These are phyloP conservation scores for Zizania palustris DNA, from an alignment of 202 grass and related monocot genomes.

Conservation along the genomic window DNA sequence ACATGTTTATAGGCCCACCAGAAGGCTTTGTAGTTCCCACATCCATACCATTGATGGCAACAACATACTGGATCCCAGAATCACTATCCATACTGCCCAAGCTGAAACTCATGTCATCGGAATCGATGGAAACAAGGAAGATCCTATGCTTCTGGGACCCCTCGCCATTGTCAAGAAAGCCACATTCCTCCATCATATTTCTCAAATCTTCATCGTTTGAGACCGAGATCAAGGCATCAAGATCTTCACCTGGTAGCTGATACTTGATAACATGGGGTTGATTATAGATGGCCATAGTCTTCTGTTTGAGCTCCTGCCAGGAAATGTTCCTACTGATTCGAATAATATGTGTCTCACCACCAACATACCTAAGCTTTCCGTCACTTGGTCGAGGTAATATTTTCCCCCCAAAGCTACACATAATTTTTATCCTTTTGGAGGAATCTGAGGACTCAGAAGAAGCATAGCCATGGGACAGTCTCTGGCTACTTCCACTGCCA, in stretches of 20 bases:
- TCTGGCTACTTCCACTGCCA: constrained; percentile 53
- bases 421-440: constrained; percentile 71
- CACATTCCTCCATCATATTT: constrained; percentile 98
- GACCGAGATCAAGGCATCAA: constrained; percentile 91
- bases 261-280: constrained; percentile 87
- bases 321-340: constrained; percentile 73
- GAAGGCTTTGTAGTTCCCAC: constrained; percentile 52
- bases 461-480: constrained; percentile 58
- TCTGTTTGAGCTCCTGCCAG: constrained; percentile 82
- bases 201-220: constrained; percentile 92
- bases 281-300: constrained; percentile 69
- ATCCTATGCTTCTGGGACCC: constrained; percentile 87
- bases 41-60: constrained; percentile 84
- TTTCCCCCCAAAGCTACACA: constrained; percentile 94
- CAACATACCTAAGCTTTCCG: constrained; percentile 94
- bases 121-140: constrained; percentile 79
- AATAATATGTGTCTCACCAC: constrained; percentile 92
- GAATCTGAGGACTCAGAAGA: constrained; percentile 74
- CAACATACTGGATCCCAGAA: constrained; percentile 90
- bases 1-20: constrained; percentile 62
- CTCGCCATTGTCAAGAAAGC: constrained; percentile 58
- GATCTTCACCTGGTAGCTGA: constrained; percentile 93
- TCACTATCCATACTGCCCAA: constrained; percentile 85
- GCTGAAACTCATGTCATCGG: constrained; percentile 69
- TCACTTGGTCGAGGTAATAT: constrained; percentile 91